These are phyloP conservation scores for Sphagnum fallax DNA, from an alignment of 228 moss, liverwort and hornwort genomes.

Conservation along the genomic window DNA sequence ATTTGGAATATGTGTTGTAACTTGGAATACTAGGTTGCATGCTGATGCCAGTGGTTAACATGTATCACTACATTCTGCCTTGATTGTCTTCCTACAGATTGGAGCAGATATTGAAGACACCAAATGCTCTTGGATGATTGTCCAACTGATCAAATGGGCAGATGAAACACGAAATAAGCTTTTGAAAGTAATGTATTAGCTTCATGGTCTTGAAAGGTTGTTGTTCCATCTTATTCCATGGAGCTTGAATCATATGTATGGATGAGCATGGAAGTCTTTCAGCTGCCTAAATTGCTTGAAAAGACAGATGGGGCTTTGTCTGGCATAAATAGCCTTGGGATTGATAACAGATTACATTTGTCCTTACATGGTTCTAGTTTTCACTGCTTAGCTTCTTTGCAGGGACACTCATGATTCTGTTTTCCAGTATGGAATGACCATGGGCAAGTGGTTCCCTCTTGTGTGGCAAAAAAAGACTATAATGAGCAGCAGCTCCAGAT, in stretches of 20 bases:
- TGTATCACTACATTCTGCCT: too few relatives aligned
- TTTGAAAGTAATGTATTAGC: constrained; percentile 33
- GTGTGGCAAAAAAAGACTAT: constrained; percentile 53
- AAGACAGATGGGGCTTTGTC: background rate
- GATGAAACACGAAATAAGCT: constrained; percentile 59
- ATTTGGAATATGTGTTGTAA: too few relatives aligned
- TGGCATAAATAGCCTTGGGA: background rate
- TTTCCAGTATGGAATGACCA: constrained; percentile 44
- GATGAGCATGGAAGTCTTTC: too few relatives aligned
- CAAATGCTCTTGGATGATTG: constrained; percentile 96
- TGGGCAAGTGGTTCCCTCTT: constrained; percentile 64
- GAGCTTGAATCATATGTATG: too few relatives aligned
- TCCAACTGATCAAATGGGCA: constrained; percentile 80
- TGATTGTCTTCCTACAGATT: constrained; percentile 32
- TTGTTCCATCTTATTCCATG: too few relatives aligned
- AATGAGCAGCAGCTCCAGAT: constrained; percentile 42
- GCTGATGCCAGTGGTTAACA: background rate
- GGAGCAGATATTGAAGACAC: constrained; percentile 98
- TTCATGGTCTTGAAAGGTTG: too few relatives aligned
- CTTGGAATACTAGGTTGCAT: background rate
- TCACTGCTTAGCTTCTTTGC: background rate
- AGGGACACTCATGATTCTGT: background rate
- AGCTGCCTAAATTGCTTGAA: too few relatives aligned
- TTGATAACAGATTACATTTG: background rate
- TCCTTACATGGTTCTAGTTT: background rate